phyloP scores from a whole-genome alignment of 768 basidiomycete genomes.

The Podaxis sp. region DNA sequence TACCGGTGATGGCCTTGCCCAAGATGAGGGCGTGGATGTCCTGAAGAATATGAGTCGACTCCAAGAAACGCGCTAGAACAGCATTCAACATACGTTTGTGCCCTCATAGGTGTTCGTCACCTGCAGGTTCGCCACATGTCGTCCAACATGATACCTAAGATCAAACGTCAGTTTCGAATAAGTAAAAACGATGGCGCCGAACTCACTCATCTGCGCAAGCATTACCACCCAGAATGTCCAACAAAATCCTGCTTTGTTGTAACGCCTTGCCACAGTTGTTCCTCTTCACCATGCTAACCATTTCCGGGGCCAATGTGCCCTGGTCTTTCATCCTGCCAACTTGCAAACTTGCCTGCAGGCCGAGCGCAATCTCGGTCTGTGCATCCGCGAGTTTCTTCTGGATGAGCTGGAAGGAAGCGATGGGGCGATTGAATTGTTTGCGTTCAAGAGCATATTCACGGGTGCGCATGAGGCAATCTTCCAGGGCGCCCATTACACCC shows the following conservation, averaged over 20 bases:
- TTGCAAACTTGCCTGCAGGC: slow-evolving; percentile 73
- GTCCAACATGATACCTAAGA: slow-evolving; percentile 84
- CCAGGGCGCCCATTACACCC: slow-evolving; percentile 95
- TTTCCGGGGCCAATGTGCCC: slow-evolving; percentile 76
- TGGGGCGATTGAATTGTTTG: slow-evolving; percentile 84
- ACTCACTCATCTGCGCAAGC: slow-evolving; percentile 89
- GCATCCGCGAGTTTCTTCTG: slow-evolving; percentile 98
- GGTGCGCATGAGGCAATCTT: slow-evolving; percentile 81
- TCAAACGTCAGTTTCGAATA: neutral
- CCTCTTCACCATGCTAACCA: slow-evolving; percentile 93
- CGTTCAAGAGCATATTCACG: slow-evolving; percentile 87
- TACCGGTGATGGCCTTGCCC: slow-evolving; percentile 89
- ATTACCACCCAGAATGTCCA: slow-evolving; percentile 95
- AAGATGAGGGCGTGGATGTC: slow-evolving; percentile 92
- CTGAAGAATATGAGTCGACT: slow-evolving; percentile 33
- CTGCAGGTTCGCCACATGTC: slow-evolving; percentile 93
- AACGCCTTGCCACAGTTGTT: slow-evolving; percentile 97
- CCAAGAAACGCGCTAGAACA: slow-evolving; percentile 22
- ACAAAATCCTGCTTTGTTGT: slow-evolving; percentile 71
- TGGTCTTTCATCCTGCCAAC: slow-evolving; percentile 87
- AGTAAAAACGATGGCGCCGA: neutral
- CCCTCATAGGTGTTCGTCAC: slow-evolving; percentile 98
- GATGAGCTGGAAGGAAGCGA: slow-evolving; percentile 95
- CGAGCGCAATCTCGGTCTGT: slow-evolving; percentile 80
- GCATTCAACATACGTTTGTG: slow-evolving; percentile 40